These are phyloP conservation scores for Trypanosoma melophagium DNA, from an alignment of 208 protist species.

Conservation along the genomic window DNA sequence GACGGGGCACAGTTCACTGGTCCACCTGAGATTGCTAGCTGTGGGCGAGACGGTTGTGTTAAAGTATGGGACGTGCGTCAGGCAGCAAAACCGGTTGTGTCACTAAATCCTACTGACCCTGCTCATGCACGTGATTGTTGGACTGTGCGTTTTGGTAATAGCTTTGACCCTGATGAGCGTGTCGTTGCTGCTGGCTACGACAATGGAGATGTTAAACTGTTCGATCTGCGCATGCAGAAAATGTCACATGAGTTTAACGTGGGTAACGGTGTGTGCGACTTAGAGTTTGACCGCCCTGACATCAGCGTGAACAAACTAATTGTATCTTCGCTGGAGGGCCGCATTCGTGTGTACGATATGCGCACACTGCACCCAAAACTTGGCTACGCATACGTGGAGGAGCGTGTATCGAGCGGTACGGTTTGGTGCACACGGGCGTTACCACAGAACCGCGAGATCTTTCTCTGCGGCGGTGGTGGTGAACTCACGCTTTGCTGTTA, in stretches of 20 bases:
- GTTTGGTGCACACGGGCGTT: slow-evolving; percentile 86
- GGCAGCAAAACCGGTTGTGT: slow-evolving; percentile 72
- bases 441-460: slow-evolving; percentile 93
- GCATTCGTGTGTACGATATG: slow-evolving; percentile 86
- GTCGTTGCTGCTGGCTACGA: slow-evolving; percentile 92
- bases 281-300: slow-evolving; percentile 92
- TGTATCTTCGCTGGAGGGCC: slow-evolving; percentile 84
- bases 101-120: slow-evolving; percentile 72
- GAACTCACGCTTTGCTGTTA: slow-evolving; percentile 88
- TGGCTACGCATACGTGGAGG: slow-evolving; percentile 87
- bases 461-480: slow-evolving; percentile 86
- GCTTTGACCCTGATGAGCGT: slow-evolving; percentile 85
- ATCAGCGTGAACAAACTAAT: slow-evolving; percentile 95
- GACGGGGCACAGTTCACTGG: slow-evolving; percentile 87
- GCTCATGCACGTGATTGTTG: slow-evolving; percentile 89
- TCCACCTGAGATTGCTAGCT: slow-evolving; percentile 88
- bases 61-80: slow-evolving; percentile 94
- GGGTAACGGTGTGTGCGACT: slow-evolving; percentile 87
- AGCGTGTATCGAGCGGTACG: slow-evolving; percentile 79
- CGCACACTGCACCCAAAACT: slow-evolving; percentile 83
- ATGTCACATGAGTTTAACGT: slow-evolving; percentile 93
- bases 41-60: slow-evolving; percentile 88
- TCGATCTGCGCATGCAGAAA: slow-evolving; percentile 90
- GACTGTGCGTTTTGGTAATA: slow-evolving; percentile 93
- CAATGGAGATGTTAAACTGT: slow-evolving; percentile 96